These are phyloP conservation scores for Dionaea muscipula DNA, from an alignment of 179 eudicot species.

Conservation along the genomic window DNA sequence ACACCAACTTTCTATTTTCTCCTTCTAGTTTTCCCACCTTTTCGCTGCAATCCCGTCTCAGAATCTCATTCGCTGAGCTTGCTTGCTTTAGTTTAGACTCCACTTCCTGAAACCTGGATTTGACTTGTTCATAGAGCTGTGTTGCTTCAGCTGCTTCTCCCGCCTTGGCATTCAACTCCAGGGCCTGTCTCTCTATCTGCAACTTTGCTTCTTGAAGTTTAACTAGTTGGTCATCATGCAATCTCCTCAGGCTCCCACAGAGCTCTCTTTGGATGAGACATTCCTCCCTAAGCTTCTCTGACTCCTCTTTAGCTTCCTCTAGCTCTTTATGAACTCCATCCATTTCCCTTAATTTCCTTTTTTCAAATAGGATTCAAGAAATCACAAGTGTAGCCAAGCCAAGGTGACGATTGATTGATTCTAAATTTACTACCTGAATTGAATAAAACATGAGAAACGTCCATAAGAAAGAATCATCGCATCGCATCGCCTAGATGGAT, in stretches of 20 bases:
- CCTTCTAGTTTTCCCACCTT: slow-evolving; percentile 46
- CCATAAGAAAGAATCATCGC: too few relatives aligned
- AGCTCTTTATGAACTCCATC: slow-evolving; percentile 56
- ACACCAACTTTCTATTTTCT: slow-evolving; percentile 45
- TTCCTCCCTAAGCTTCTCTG: slow-evolving; percentile 53
- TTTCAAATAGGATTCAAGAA: too few relatives aligned
- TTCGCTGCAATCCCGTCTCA: slow-evolving; percentile 40
- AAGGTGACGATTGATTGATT: too few relatives aligned
- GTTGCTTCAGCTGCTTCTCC: slow-evolving; percentile 30
- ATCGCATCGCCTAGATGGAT: too few relatives aligned
- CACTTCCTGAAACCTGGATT: slow-evolving; percentile 32
- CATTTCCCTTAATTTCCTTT: slow-evolving; percentile 28
- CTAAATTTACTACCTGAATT: too few relatives aligned
- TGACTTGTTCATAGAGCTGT: slow-evolving; percentile 27
- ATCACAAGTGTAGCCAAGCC: too few relatives aligned
- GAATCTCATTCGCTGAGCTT: slow-evolving; percentile 40
- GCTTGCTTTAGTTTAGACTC: slow-evolving; percentile 47
- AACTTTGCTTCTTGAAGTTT: slow-evolving; percentile 47
- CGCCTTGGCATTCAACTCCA: slow-evolving; percentile 41
- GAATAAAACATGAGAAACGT: too few relatives aligned
- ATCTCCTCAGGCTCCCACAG: slow-evolving; percentile 48
- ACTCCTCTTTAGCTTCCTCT: slow-evolving; percentile 59
- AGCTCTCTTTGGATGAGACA: slow-evolving; percentile 32
- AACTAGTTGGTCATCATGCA: slow-evolving; percentile 38
- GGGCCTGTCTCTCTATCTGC: slow-evolving; percentile 45